Conservation (phyloP, 2,329 filamentous ascomycete species). For the Trichoderma aggressivum region DNA sequence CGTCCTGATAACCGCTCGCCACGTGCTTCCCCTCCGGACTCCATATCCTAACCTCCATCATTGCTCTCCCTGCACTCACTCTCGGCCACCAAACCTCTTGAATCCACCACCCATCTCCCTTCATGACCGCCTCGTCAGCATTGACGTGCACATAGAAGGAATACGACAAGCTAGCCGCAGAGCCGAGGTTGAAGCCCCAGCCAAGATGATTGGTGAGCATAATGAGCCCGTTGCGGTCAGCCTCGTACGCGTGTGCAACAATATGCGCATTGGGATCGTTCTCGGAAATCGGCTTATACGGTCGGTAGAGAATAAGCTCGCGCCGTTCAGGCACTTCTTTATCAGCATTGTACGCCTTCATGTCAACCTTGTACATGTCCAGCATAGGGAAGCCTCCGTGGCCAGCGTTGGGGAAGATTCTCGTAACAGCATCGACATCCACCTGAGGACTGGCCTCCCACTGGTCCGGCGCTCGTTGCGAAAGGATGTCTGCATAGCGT, state of each 20-base stretch:
- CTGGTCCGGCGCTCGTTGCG: constrained; percentile 32
- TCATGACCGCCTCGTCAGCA: constrained; percentile 46
- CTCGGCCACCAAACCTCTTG: constrained; percentile 51
- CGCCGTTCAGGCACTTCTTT: constrained; percentile 43
- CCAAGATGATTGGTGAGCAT: constrained; percentile 50
- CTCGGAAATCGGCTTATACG: constrained; percentile 41
- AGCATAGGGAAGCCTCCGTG: constrained; percentile 47
- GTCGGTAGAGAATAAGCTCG: constrained; percentile 49
- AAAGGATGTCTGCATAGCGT: constrained; percentile 43
- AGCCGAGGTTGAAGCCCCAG: constrained; percentile 41
- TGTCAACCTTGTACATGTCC: constrained; percentile 55
- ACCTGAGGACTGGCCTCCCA: constrained; percentile 47
- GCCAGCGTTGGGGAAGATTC: constrained; percentile 35
- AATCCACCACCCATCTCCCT: constrained; percentile 49
- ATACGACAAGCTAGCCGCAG: constrained; percentile 48
- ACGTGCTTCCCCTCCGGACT: constrained; percentile 51
- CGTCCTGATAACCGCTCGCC: constrained; percentile 54
- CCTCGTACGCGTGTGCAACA: constrained; percentile 48
- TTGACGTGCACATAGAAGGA: constrained; percentile 53
- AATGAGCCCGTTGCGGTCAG: constrained; percentile 53
- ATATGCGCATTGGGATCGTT: constrained; percentile 45
- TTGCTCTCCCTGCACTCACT: constrained; percentile 43
- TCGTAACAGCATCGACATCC: constrained; percentile 42
- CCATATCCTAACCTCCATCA: constrained; percentile 52
- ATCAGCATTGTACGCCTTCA: constrained; percentile 43